Evolutionary conservation across 805 yeast species (phyloP).

Genomic region (Saccharomycopsis microspora): DNA sequence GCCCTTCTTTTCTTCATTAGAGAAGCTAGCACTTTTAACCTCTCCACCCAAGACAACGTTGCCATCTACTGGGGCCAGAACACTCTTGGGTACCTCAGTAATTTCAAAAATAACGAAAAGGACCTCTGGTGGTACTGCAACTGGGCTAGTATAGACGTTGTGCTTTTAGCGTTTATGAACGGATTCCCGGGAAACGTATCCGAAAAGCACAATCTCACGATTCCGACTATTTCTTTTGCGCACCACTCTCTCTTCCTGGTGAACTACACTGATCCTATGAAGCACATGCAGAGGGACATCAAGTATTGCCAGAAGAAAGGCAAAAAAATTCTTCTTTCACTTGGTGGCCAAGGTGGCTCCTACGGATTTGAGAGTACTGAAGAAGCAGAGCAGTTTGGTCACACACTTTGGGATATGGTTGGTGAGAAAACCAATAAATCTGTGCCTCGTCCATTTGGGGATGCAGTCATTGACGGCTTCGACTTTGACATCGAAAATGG

Average conservation of each 20-base stretch:
- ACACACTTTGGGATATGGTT: slow-evolving; percentile 39
- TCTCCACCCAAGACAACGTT: slow-evolving; percentile 32
- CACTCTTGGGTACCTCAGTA: slow-evolving; percentile 46
- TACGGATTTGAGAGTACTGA: slow-evolving; percentile 41
- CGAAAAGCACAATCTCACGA: slow-evolving; percentile 8
- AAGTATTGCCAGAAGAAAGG: slow-evolving; percentile 46
- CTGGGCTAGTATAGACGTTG: slow-evolving; percentile 56
- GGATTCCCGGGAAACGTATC: slow-evolving; percentile 37
- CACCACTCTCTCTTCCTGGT: slow-evolving; percentile 31
- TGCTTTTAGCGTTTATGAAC: slow-evolving; percentile 59
- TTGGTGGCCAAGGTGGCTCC: slow-evolving; percentile 51
- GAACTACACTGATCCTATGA: slow-evolving; percentile 30
- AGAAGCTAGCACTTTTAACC: neutral
- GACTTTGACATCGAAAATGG: slow-evolving; percentile 81
- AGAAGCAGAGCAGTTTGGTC: slow-evolving; percentile 44
- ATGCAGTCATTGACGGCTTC: slow-evolving; percentile 62
- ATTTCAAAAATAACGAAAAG: slow-evolving; percentile 23
- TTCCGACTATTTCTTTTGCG: slow-evolving; percentile 19
- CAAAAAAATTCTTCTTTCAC: slow-evolving; percentile 53
- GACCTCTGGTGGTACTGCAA: slow-evolving; percentile 49
- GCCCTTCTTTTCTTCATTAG: neutral
- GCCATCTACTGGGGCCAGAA: slow-evolving; percentile 89
- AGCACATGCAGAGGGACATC: slow-evolving; percentile 43
- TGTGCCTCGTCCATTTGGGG: slow-evolving; percentile 36
- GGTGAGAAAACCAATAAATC: slow-evolving; percentile 25